A percentile compares a stretch with the other conserved stretches of the same genome.
Evolutionary conservation across 1,139 yeast genomes (phyloP).

Genomic region (Kodamaea sp.): DNA sequence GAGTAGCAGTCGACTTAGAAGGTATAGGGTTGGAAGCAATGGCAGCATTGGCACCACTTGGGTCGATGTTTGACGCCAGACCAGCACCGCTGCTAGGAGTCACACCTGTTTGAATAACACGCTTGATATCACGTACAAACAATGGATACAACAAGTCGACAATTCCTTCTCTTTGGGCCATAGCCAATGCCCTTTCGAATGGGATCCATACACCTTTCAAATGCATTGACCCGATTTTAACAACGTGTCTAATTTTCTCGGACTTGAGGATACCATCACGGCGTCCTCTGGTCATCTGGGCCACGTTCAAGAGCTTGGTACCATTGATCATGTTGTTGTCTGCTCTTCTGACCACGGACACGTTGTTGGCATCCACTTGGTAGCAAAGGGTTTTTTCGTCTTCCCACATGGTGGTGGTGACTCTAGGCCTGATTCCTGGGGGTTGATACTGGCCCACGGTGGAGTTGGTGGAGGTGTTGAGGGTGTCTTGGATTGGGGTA

Average conservation of each 20-base stretch:
- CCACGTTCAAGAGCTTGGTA: constrained; percentile 86
- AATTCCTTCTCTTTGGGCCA: constrained; percentile 89
- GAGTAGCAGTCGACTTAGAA: constrained; percentile 16
- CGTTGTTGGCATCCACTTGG: constrained; percentile 92
- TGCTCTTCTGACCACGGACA: constrained; percentile 89
- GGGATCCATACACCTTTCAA: constrained; percentile 98
- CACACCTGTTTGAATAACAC: constrained; percentile 59
- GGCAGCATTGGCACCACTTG: constrained; percentile 14
- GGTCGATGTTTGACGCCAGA: constrained; percentile 14
- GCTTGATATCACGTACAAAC: constrained; percentile 82
- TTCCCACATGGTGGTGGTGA: constrained; percentile 96
- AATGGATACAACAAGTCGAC: constrained; percentile 84
- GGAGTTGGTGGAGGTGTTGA: constrained; percentile 25
- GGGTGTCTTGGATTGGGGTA: constrained; percentile 17
- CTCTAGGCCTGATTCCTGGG: constrained; percentile 71
- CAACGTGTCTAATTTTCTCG: constrained; percentile 88
- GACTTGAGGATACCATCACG: constrained; percentile 91
- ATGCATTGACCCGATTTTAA: constrained; percentile 96
- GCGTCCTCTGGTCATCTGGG: constrained; percentile 94
- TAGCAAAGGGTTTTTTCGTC: constrained; percentile 93
- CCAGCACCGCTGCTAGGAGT: constrained; percentile 29
- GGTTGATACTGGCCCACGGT: constrained; percentile 52
- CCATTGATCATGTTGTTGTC: constrained; percentile 95
- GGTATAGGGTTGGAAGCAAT: constrained; percentile 16
- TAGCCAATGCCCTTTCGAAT: constrained; percentile 85